Evolutionary conservation across 2,329 filamentous ascomycete species (phyloP), one percentile per base, ranked within the genome.

Genomic region (Hirsutella rhossiliensis): DNA sequence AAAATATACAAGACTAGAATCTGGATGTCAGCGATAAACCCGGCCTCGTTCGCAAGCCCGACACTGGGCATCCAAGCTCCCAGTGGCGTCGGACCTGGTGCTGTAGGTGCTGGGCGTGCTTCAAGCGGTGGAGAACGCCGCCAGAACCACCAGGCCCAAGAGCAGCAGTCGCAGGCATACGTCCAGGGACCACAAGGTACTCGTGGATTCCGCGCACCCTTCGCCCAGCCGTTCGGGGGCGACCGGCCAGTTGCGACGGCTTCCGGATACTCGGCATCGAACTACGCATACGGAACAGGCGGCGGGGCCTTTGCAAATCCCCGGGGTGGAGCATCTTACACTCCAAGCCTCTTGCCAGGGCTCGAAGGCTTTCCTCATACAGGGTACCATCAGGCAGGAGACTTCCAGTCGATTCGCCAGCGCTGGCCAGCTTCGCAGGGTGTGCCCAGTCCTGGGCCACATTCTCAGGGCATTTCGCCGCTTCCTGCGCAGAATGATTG

Each of bases 21-120:
- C 56, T 98, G 92, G 92, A 95, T 98, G 87, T 97, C 90, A 5
- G 92, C 92, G 4, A 94, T 98, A 63, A 98, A 98, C 60, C 92
- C 92, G 8, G 92, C 90, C 5, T 96, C 90, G 0, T 96, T 97
- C 62, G 85, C 85, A 20, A 89, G 81, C 49, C 84, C 85, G 17
- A 80, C 79, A 3, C 70, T 86, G 41, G 83, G 83, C 23, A 68
- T 88, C 19, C 80, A 82, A 58, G 78, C 81, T 3, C 79, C 82
- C 2, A 81, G 78, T 49, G 76, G 76, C 27, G 73, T 84, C 52
- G 77, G 78, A 0, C 78, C 78, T 9, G 81, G 80, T 20, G 78
- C 79, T 20, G 73, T 85, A n/a, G 74, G 73, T 40, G 69, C 73
- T 9, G 69, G 68, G 45, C 67, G 79, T 57, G 67, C 65, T 31